These are phyloP conservation scores for Coniosporium tulheliwenetii DNA, from an alignment of 2,329 filamentous ascomycete species.

Conservation along the genomic window DNA sequence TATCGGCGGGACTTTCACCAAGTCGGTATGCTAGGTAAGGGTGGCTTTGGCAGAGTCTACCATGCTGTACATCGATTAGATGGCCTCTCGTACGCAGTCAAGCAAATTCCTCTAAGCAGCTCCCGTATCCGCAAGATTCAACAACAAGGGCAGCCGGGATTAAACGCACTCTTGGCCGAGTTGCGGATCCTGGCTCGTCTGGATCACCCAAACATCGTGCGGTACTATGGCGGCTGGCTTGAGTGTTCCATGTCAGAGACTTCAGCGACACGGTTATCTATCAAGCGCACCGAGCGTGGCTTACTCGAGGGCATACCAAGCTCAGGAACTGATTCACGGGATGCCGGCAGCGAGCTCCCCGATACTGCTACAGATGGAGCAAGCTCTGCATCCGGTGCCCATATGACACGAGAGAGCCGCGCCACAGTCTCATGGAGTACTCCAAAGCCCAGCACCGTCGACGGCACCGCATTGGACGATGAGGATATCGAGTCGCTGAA, in stretches of 20 bases:
- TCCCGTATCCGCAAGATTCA: constrained; percentile 36
- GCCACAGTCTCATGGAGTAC: too few relatives aligned
- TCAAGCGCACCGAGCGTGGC: too few relatives aligned
- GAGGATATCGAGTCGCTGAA: too few relatives aligned
- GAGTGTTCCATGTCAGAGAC: constrained; percentile 34
- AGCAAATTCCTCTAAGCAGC: constrained; percentile 44
- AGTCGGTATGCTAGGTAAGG: constrained; percentile 42
- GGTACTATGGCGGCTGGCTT: constrained; percentile 51
- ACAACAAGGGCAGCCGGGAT: constrained; percentile 33
- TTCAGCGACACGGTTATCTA: constrained; percentile 5
- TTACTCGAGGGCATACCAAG: too few relatives aligned
- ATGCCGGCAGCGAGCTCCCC: too few relatives aligned
- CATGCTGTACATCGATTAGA: constrained; percentile 46
- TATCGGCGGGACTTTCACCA: constrained; percentile 37
- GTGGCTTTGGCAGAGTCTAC: constrained; percentile 50
- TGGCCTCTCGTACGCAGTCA: constrained; percentile 46
- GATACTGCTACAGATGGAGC: too few relatives aligned
- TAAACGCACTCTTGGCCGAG: constrained; percentile 43
- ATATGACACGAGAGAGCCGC: too few relatives aligned
- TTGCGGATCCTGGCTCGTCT: constrained; percentile 45
- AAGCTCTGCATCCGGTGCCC: too few relatives aligned
- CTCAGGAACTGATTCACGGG: too few relatives aligned
- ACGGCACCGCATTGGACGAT: too few relatives aligned
- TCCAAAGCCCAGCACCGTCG: too few relatives aligned
- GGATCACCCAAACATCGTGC: constrained; percentile 50